These are phyloP conservation scores for Fusarium irregulare DNA, from an alignment of 2,329 filamentous ascomycete species.

Conservation along the genomic window DNA sequence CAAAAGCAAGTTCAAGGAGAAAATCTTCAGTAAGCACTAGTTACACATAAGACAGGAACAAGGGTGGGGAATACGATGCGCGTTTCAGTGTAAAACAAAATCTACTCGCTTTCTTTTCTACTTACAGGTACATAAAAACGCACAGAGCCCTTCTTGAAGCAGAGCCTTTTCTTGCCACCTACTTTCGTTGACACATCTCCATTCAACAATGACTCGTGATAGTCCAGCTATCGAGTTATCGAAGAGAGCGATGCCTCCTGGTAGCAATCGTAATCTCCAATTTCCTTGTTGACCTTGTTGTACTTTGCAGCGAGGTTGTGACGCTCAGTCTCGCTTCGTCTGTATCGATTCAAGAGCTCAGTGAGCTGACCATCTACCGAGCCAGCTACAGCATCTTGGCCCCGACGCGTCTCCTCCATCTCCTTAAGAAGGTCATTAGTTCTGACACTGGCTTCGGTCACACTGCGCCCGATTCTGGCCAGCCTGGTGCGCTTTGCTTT, in stretches of 20 bases:
- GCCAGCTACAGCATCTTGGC: not conserved
- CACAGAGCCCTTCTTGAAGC: not conserved
- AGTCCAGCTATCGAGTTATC: not conserved
- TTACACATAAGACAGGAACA: not conserved
- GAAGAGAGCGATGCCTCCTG: not conserved
- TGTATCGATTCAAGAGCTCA: not conserved
- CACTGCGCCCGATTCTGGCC: not conserved
- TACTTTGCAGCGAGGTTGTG: not conserved
- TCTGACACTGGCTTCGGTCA: not conserved
- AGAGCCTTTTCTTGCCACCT: not conserved
- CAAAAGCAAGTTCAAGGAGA: no score
- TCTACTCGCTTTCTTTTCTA: not conserved
- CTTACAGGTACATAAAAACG: not conserved
- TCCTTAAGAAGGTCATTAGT: not conserved
- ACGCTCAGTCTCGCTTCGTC: not conserved
- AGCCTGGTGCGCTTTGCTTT: not conserved
- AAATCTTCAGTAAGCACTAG: not conserved
- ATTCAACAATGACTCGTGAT: not conserved
- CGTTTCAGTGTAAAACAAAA: not conserved
- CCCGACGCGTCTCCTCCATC: not conserved
- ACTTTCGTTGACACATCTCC: not conserved
- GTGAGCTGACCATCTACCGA: not conserved
- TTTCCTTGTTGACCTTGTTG: not conserved
- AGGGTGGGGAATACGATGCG: not conserved
- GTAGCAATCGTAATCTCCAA: not conserved